These are phyloP conservation scores for Scheffersomyces coipomensis DNA, from an alignment of 805 yeast genomes.

Conservation along the genomic window DNA sequence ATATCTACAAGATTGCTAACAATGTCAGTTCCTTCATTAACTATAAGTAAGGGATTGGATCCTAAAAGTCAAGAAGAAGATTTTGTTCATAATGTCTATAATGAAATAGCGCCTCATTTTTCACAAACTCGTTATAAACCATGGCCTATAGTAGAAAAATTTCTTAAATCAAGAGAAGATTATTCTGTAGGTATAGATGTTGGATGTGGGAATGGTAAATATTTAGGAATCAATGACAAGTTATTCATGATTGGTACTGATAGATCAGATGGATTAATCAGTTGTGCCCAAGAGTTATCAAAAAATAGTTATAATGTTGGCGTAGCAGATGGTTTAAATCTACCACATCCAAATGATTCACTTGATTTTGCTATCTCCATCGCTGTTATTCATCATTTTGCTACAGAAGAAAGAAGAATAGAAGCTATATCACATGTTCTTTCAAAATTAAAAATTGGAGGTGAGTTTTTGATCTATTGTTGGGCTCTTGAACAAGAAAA, in stretches of 20 bases:
- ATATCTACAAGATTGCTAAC: too few relatives aligned
- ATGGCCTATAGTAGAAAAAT: conserved; percentile 91
- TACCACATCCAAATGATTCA: conserved; percentile 35
- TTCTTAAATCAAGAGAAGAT: conserved; percentile 45
- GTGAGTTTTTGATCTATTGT: conserved; percentile 79
- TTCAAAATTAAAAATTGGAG: conserved; percentile 54
- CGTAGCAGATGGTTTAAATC: conserved; percentile 76
- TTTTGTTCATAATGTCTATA: conserved; percentile 89
- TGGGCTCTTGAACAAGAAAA: conserved; percentile 95
- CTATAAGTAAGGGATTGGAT: conserved; percentile 28
- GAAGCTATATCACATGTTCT: conserved; percentile 73
- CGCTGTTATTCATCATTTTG: conserved; percentile 94
- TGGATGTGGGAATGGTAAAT: conserved; percentile 98
- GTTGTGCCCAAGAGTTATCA: conserved; percentile 54
- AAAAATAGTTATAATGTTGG: conserved; percentile 50
- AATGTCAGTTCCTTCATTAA: conserved; percentile 33
- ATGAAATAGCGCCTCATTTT: conserved; percentile 89
- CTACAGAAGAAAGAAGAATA: conserved; percentile 77
- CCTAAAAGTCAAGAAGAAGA: conserved; percentile 66
- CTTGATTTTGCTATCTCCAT: conserved; percentile 89
- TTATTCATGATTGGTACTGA: conserved; percentile 74
- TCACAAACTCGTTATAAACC: conserved; percentile 94
- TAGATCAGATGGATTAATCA: conserved; percentile 65
- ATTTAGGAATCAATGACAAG: conserved; percentile 67
- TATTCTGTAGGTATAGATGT: conserved; percentile 84